Conservation (phyloP, 2,329 filamentous ascomycete genomes). For the Hypomyces rosellus region DNA sequence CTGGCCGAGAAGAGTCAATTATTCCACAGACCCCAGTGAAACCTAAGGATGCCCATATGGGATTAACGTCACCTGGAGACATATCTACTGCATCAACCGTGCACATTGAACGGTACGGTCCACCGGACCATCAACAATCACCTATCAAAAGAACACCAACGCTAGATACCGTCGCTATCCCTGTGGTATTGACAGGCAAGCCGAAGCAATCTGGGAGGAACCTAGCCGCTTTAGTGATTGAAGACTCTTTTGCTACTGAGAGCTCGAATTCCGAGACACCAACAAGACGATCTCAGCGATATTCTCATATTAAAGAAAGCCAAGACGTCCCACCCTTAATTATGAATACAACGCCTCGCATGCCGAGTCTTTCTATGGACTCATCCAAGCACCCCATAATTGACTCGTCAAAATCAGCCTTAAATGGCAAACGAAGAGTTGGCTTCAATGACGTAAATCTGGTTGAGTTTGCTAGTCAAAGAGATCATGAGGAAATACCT, state of each 20-base stretch:
- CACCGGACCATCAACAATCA: conserved; percentile 26
- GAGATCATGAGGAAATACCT: conserved; percentile 34
- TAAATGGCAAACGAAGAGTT: no score
- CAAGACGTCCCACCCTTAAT: background rate
- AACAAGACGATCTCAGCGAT: conserved; percentile 7
- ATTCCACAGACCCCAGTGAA: conserved; percentile 32
- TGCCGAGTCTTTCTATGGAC: background rate
- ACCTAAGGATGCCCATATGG: background rate
- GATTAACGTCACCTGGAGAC: conserved; percentile 37
- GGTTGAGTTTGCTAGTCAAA: background rate
- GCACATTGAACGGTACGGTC: conserved; percentile 34
- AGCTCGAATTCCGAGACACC: conserved; percentile 25
- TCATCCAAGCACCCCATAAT: no score
- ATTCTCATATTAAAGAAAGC: background rate
- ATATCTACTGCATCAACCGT: conserved; percentile 35
- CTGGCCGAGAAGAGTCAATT: conserved; percentile 26
- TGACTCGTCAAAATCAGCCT: no score
- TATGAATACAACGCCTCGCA: background rate
- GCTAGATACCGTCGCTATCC: conserved; percentile 14
- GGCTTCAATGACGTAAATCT: background rate
- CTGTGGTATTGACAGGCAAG: conserved; percentile 18
- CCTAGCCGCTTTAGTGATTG: conserved; percentile 30
- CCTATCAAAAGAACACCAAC: conserved; percentile 33
- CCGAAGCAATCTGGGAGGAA: conserved; percentile 14
- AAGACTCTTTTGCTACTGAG: conserved; percentile 40